Base-by-base conservation (phyloP, 805 yeast species). In the Myxozyma lipomycoides region DNA sequence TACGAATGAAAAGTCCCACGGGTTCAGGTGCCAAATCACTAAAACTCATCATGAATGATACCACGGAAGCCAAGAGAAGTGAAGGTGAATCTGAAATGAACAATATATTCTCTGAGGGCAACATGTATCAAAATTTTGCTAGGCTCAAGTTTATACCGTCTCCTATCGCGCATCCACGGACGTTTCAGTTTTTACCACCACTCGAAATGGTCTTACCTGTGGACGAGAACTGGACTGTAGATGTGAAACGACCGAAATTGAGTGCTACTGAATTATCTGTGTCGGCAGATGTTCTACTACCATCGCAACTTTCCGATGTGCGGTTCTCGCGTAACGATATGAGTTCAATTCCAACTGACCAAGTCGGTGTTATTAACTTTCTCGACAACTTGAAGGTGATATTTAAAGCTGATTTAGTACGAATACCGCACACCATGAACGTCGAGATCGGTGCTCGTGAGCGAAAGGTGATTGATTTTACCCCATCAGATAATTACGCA, bases 81-180 rank as follows among this genome's bases (percentile, higher is more conserved):
- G n/a, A n/a, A n/a, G n/a, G n/a, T n/a, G n/a, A n/a, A n/a, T n/a
- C n/a, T n/a, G n/a, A n/a, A n/a, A n/a, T n/a, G n/a, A n/a, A n/a
- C n/a, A n/a, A n/a, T n/a, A n/a, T n/a, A n/a, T n/a, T 28, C 7
- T 28, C 32, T 9, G 32, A 28, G 12, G 32, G 12, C 12, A 12
- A 28, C 32, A 28, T 19, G 25, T 17, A 15, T 23, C 21, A 42
- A 25, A n/a, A 35, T 18, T 52, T 38, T 18, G 41, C 25, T 44
- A 18, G 30, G 2, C 51, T 53, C 4, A 34, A 43, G 30, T 50
- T 53, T 28, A 41, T 46, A 24, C 52, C 58, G 1, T 53, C 51
- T 12, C 58, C 58, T 3, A 43, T 46, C 34, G 47, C 38, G 10
- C 51, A 53, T 26, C 58, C 58, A 19, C n/a, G 23, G 1, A 6